These are phyloP conservation scores for Coffea eugenioides DNA, from an alignment of 257 asterid genomes.

Conservation along the genomic window DNA sequence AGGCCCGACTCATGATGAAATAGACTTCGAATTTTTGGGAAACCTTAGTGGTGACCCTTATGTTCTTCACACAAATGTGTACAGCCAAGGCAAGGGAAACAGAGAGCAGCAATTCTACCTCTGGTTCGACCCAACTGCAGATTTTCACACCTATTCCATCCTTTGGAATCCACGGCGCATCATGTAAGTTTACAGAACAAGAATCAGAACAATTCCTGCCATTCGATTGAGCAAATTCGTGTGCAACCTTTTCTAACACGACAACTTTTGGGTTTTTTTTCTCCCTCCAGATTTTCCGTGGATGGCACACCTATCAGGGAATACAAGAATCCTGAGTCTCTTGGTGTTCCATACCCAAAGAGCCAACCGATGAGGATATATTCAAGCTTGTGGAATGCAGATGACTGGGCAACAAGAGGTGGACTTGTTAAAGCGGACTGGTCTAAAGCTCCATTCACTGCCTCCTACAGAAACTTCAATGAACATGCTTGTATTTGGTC, in stretches of 20 bases:
- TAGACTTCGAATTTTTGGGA: slow-evolving; percentile 53
- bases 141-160: slow-evolving; percentile 49
- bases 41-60: slow-evolving; percentile 48
- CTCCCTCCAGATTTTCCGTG: slow-evolving; percentile 4
- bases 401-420: slow-evolving; percentile 47
- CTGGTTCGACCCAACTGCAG: slow-evolving; percentile 53
- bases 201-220: not conserved
- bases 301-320: slow-evolving; percentile 39
- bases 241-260: too few species aligned
- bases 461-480: slow-evolving; percentile 38
- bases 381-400: slow-evolving; percentile 50
- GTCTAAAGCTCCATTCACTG: slow-evolving; percentile 41
- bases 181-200: slow-evolving; percentile 29
- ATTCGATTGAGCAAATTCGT: too few species aligned
- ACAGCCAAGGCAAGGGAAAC: slow-evolving; percentile 39
- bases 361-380: slow-evolving; percentile 44
- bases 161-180: slow-evolving; percentile 47
- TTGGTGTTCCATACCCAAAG: slow-evolving; percentile 42
- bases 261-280: too few species aligned
- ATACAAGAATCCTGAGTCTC: slow-evolving; percentile 39
- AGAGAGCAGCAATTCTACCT: slow-evolving; percentile 49
- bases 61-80: slow-evolving; percentile 45
- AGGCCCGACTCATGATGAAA: slow-evolving; percentile 43
- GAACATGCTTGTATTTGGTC: slow-evolving; percentile 8
- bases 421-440: slow-evolving; percentile 46